Evolutionary conservation across 2,329 filamentous ascomycete genomes (phyloP), one percentile per base, ranked within the genome.

Genomic region (Aspergillus sp.): DNA sequence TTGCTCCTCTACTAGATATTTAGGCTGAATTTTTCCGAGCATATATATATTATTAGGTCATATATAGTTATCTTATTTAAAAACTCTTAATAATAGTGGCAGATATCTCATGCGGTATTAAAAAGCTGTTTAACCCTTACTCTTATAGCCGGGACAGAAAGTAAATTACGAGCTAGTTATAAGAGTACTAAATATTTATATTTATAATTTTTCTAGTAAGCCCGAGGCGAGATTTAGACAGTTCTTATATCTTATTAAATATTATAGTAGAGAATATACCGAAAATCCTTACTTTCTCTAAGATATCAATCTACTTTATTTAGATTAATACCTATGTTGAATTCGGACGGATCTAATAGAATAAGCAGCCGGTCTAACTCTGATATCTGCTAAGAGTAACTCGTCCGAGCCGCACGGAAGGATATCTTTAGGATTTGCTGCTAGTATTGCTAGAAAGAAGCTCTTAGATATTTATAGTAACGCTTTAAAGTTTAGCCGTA

Each of bases 31-130:
- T 36, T 36, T 9, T 36, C 4, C 4, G 33, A 4, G 58, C 16
- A 56, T 58, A 43, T 52, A 16, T 45, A 55, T 53, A 40, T 24
- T 20, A 40, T 45, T 6, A 36, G 33, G 33, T 36, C 33, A 3
- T 36, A 9, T 3, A 36, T 36, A 9, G 33, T 36, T 16, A 4
- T 36, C 11, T 36, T 9, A 10, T 36, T 36, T 4, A 36, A 16
- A 36, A 9, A 36, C 3, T 9, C 33, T 36, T 9, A 9, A 9
- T 9, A 9, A 36, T 36, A 36, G 33, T 36, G 33, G 33, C 33
- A 36, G 33, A 36, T 36, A 16, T 36, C 33, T 36, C 33, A 4
- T 4, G 33, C 33, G 33, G 4, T 36, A 36, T 36, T 36, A 16
- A 36, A 36, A n/a, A n/a, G n/a, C n/a, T n/a, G n/a, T n/a, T n/a